Evolutionary conservation across 805 yeast genomes (phyloP), one percentile per base, ranked within the genome.

Genomic region (Tetrapisispora pingtungensis): DNA sequence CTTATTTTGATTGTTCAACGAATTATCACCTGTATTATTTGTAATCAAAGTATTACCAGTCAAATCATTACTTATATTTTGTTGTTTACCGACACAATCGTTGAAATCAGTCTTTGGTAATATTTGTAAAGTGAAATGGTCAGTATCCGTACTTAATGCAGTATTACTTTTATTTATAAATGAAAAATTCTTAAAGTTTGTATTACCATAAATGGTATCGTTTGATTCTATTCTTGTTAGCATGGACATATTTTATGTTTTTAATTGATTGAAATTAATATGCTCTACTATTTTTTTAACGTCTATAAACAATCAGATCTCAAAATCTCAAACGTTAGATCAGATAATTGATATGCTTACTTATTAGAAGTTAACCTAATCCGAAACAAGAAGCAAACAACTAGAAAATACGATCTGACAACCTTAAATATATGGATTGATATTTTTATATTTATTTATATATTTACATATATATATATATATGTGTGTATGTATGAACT

Each of bases 1-100:
- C 17, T 37, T 26, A 18, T 18, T 26, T 8, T 27, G 17, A 27
- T 15, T 26, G n/a, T 7, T 17, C 3, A 33, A 33, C 32, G 40
- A 30, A 14, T 26, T 17, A 15, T n/a, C 36, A 15, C 17, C 36
- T 7, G 38, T 44, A 6, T 44, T 40, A 8, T 49, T 52, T 12
- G 52, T 50, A 14, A 49, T 52, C 45, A 60, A 43, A 4, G 65
- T 60, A 37, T 58, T 60, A 30, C 65, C 65, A 3, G 65, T 60
- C 26, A 59, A 46, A 44, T 59, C 58, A 45, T 58, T 57, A 17
- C 50, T 51, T 13, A 42, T 19, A 42, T 36, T 36, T 8, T n/a
- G 24, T 27, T 14, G 44, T 14, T 18, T n/a, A 22, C 6, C 10
- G 4, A 7, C 7, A 22, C 18, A 3, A 13, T 36, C 19, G 24